Evolutionary conservation across 2,329 filamentous ascomycete species (phyloP).

Genomic region (Fusarium sp.): DNA sequence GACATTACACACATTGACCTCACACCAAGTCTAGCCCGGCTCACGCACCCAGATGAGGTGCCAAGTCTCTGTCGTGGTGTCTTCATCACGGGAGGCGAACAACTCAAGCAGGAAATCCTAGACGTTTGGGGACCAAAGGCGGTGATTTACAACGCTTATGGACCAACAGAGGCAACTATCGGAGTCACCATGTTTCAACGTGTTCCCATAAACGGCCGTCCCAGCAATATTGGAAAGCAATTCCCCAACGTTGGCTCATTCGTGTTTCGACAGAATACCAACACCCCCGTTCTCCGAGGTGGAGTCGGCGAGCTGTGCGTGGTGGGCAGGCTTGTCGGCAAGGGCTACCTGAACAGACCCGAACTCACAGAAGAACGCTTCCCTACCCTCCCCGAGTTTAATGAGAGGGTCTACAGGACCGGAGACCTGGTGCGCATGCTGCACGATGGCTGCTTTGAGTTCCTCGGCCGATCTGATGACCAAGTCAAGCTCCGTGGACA

Average conservation of each 20-base stretch:
- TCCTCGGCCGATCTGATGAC: slow-evolving; percentile 89
- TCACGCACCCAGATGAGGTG: slow-evolving; percentile 85
- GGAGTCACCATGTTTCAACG: slow-evolving; percentile 92
- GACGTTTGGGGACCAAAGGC: slow-evolving; percentile 85
- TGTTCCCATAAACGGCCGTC: slow-evolving; percentile 82
- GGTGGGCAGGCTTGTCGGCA: slow-evolving; percentile 88
- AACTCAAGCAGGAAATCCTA: slow-evolving; percentile 89
- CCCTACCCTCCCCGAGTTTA: slow-evolving; percentile 71
- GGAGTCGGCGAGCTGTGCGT: slow-evolving; percentile 91
- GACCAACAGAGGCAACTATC: slow-evolving; percentile 93
- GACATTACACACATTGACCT: slow-evolving; percentile 92
- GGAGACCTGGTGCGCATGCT: slow-evolving; percentile 89
- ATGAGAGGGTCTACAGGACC: slow-evolving; percentile 84
- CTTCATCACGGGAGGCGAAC: slow-evolving; percentile 94
- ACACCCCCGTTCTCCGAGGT: slow-evolving; percentile 81
- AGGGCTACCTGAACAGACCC: slow-evolving; percentile 86
- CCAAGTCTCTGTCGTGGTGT: slow-evolving; percentile 85
- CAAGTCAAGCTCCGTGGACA: slow-evolving; percentile 95
- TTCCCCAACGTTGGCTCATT: slow-evolving; percentile 92
- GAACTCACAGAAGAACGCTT: slow-evolving; percentile 86
- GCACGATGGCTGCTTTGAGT: slow-evolving; percentile 87
- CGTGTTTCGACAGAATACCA: slow-evolving; percentile 80
- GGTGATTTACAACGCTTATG: slow-evolving; percentile 94
- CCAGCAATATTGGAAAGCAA: slow-evolving; percentile 89
- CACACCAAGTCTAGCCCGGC: slow-evolving; percentile 87